Conservation (phyloP, 257 asterid genomes). For the Fraxinus pennsylvanica region DNA sequence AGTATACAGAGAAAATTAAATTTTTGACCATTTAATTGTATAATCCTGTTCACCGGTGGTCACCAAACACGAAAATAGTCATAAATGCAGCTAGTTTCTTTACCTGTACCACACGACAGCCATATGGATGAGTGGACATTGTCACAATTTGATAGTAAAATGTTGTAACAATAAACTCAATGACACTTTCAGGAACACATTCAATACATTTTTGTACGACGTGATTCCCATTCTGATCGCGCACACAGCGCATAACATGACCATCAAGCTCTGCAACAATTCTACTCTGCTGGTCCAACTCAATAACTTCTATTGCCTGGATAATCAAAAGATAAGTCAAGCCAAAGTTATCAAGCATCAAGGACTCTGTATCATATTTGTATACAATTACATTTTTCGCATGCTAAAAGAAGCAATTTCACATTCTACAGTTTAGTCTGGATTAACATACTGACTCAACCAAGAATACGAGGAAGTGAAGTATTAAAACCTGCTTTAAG, state of each 20-base stretch:
- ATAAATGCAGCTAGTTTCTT: constrained; percentile 9
- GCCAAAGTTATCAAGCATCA: constrained; percentile 10
- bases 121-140: constrained; percentile 81
- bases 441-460: no score
- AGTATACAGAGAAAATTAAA: not conserved
- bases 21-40: not conserved
- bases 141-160: constrained; percentile 68
- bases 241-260: constrained; percentile 77
- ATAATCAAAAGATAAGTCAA: constrained; percentile 14
- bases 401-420: not conserved
- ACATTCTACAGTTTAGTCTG: no score
- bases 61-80: not conserved
- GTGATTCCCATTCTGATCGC: constrained; percentile 87
- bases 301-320: constrained; percentile 79
- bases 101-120: constrained; percentile 92
- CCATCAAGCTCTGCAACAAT: constrained; percentile 86
- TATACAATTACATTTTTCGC: not conserved
- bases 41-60: not conserved
- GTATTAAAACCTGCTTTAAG: not conserved
- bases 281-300: constrained; percentile 63
- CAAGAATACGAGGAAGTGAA: not conserved
- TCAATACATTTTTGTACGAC: constrained; percentile 88
- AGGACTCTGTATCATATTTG: not conserved
- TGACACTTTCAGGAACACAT: constrained; percentile 66
- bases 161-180: constrained; percentile 62